Evolutionary conservation across 164 flowering plant genomes (phyloP), one percentile per base, ranked within the genome.

Genomic region (Warburgia ugandensis): DNA sequence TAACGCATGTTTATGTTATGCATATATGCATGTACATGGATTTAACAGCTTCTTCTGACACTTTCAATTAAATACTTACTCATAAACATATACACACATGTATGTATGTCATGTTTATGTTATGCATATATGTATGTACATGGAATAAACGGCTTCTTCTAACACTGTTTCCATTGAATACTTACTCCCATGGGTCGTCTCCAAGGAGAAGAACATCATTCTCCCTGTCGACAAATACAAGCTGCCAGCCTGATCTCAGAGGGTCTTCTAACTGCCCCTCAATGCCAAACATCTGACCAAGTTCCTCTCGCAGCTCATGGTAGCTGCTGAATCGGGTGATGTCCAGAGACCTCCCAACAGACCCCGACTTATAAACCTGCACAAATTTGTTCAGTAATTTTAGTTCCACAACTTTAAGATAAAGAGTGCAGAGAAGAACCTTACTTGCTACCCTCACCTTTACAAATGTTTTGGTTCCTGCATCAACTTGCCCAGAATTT

Each of bases 181-280:
- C 86, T 75, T 70, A 87, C 96, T 78, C 82, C 96, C 96, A 87
- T 1, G 95, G 95, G 59, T 74, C 95, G 64, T 86, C 95, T 51
- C 95, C 95, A 70, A 86, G 86, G 80, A 86, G 95, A 76, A 86
- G 89, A 12, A 79, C 70, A 60, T 86, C 95, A 31, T 81, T 69
- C 86, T 86, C 95, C 79, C 82, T 74, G 92, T 86, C 92, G 22
- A 86, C 92, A 46, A 79, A 83, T 70, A 83, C 92, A 86, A 86
- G 95, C 92, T 86, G 88, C 95, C 95, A 86, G 86, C 92, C 95
- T 81, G 91, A 83, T 86, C 95, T 87, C 68, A 58, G 74, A 68
- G 87, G 88, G 81, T 77, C 77, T 54, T 81, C 90, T 47, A 86
- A 59, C 56, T 69, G 67, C 31, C 89, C 97, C 75, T 88, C 89